A percentile compares a stretch with the other conserved stretches of the same genome.
phyloP scores from a whole-genome alignment of 148 eudicot species.

The Linanthus parryae region DNA sequence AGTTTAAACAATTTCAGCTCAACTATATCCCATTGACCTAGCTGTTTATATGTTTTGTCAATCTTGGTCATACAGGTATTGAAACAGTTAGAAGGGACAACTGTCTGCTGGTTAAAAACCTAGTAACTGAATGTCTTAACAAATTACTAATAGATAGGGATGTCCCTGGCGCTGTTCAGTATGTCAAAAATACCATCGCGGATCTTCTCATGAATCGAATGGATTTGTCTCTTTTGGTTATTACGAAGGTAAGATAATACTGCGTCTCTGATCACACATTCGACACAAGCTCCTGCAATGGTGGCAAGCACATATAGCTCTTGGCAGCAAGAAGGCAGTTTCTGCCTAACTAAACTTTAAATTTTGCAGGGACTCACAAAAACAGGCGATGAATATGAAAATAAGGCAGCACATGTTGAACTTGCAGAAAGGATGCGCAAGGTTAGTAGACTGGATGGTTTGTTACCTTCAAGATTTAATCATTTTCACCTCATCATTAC shows the following conservation, averaged over 20 bases:
- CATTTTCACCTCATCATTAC: too few species aligned
- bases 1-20: conserved; percentile 1
- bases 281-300: too few species aligned
- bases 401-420: conserved; percentile 97
- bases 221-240: conserved; percentile 93
- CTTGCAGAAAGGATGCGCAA: conserved; percentile 99
- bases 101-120: conserved; percentile 87
- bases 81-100: conserved; percentile 97
- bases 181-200: conserved; percentile 82
- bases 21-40: conserved; percentile 6
- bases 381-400: conserved; percentile 93
- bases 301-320: too few species aligned
- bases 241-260: conserved; percentile 64
- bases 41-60: neutral
- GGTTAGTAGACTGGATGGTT: too few species aligned
- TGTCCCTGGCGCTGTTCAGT: conserved; percentile 87
- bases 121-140: conserved; percentile 88
- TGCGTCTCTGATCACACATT: neutral
- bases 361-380: conserved; percentile 79
- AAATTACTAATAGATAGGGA: conserved; percentile 93
- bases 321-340: too few species aligned
- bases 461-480: too few species aligned
- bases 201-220: conserved; percentile 97
- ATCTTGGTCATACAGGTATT: conserved; percentile 47
- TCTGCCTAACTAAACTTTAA: too few species aligned